A percentile compares a stretch with the other conserved stretches of the same genome.
These are phyloP conservation scores for Coelastrella sp. DNA, from an alignment of 139 green algal genomes.

Conservation along the genomic window DNA sequence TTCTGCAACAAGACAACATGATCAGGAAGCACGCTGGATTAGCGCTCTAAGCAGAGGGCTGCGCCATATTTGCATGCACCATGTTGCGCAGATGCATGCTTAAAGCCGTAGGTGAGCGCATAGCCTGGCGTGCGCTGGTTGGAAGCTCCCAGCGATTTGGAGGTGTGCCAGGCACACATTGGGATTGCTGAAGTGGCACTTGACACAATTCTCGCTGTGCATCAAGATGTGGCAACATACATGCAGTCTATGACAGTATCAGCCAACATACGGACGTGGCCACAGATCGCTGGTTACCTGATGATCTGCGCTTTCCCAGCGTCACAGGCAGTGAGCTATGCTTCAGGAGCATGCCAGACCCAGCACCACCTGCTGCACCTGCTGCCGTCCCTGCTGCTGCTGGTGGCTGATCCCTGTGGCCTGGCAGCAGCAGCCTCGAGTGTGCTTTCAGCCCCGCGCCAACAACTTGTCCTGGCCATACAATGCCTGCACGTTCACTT, in stretches of 20 bases:
- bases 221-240: neutral
- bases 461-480: slow-evolving; percentile 28
- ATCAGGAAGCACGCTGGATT: neutral
- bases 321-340: neutral
- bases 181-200: too few relatives aligned
- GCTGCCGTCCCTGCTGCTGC: neutral
- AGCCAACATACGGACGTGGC: too few relatives aligned
- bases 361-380: neutral
- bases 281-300: slow-evolving; percentile 7
- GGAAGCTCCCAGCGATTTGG: too few relatives aligned
- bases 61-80: neutral
- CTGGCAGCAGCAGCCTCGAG: slow-evolving; percentile 24
- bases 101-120: too few relatives aligned
- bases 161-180: too few relatives aligned
- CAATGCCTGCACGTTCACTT: slow-evolving; percentile 27
- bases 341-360: neutral
- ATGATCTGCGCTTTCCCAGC: slow-evolving; percentile 24
- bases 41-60: too few relatives aligned
- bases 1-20: slow-evolving; percentile 11
- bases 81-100: too few relatives aligned
- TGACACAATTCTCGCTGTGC: too few relatives aligned
- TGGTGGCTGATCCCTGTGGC: neutral
- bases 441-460: slow-evolving; percentile 27
- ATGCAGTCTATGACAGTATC: neutral
- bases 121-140: too few relatives aligned